Conservation (phyloP, 768 basidiomycete genomes). For the Leccinellum luteum region DNA sequence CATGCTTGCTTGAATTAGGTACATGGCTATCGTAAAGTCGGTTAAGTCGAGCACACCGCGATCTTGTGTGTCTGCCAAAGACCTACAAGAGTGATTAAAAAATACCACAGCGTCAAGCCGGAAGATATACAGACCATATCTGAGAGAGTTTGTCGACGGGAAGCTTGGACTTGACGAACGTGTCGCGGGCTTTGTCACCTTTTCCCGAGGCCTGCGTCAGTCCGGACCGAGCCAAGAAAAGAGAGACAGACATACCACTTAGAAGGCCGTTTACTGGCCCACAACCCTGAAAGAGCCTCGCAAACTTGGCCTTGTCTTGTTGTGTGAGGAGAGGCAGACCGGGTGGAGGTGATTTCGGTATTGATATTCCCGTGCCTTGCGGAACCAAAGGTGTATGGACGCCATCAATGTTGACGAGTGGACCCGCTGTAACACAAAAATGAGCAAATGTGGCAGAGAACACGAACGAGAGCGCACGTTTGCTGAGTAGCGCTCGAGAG, state of each 20-base stretch:
- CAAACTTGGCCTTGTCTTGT: slow-evolving; percentile 84
- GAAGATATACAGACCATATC: slow-evolving; percentile 68
- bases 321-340: slow-evolving; percentile 66
- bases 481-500: slow-evolving; percentile 56
- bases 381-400: slow-evolving; percentile 48
- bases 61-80: slow-evolving; percentile 91
- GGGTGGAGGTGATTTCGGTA: slow-evolving; percentile 60
- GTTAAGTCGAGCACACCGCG: slow-evolving; percentile 84
- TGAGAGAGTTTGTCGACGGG: slow-evolving; percentile 83
- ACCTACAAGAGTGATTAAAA: slow-evolving; percentile 48
- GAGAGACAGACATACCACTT: slow-evolving; percentile 53
- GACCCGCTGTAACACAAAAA: slow-evolving; percentile 59
- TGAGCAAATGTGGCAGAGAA: slow-evolving; percentile 11
- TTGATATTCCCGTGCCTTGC: slow-evolving; percentile 53
- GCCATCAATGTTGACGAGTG: slow-evolving; percentile 78
- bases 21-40: slow-evolving; percentile 96
- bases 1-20: slow-evolving; percentile 93
- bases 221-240: neutral
- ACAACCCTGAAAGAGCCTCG: slow-evolving; percentile 68
- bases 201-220: slow-evolving; percentile 24
- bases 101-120: neutral
- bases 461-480: slow-evolving; percentile 52
- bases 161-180: slow-evolving; percentile 90
- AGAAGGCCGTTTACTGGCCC: slow-evolving; percentile 77
- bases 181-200: slow-evolving; percentile 84